Evolutionary conservation across 2,329 filamentous ascomycete genomes (phyloP).

Genomic region (Talaromyces sp.): DNA sequence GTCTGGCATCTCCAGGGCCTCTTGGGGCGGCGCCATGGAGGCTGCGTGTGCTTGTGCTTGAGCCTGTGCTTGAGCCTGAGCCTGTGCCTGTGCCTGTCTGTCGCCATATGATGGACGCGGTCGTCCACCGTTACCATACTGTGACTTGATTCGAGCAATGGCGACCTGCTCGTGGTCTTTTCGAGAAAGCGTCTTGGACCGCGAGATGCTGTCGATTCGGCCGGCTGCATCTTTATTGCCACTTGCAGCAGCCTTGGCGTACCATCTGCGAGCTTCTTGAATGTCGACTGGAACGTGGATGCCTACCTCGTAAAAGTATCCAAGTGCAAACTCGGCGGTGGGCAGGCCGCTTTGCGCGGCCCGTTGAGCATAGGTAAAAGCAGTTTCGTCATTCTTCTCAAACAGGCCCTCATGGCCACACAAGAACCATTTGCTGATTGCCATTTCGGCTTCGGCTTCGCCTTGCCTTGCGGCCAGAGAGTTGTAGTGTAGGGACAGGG

Average conservation of each 20-base stretch:
- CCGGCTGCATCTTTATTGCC: constrained; percentile 85
- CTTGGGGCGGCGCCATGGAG: constrained; percentile 38
- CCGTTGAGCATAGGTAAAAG: constrained; percentile 83
- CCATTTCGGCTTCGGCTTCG: constrained; percentile 88
- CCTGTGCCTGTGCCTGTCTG: constrained; percentile 2
- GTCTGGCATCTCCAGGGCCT: constrained; percentile 46
- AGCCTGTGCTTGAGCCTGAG: not conserved
- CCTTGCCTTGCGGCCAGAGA: constrained; percentile 87
- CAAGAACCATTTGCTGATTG: constrained; percentile 97
- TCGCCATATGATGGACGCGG: constrained; percentile 16
- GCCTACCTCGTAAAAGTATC: constrained; percentile 96
- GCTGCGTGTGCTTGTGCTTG: not conserved
- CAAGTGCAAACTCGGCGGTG: constrained; percentile 93
- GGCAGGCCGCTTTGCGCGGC: constrained; percentile 76
- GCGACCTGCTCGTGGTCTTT: constrained; percentile 90
- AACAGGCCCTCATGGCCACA: constrained; percentile 92
- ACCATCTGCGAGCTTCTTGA: constrained; percentile 81
- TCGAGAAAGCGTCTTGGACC: constrained; percentile 79
- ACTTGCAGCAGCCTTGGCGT: constrained; percentile 79
- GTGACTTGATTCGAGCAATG: constrained; percentile 78
- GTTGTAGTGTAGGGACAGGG: constrained; percentile 92
- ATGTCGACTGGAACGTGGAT: constrained; percentile 84
- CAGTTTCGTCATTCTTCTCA: constrained; percentile 90
- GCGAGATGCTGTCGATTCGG: constrained; percentile 77
- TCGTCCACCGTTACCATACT: constrained; percentile 61